Conservation (phyloP, 495 filamentous ascomycete species). For the Penicillium arizonense region DNA sequence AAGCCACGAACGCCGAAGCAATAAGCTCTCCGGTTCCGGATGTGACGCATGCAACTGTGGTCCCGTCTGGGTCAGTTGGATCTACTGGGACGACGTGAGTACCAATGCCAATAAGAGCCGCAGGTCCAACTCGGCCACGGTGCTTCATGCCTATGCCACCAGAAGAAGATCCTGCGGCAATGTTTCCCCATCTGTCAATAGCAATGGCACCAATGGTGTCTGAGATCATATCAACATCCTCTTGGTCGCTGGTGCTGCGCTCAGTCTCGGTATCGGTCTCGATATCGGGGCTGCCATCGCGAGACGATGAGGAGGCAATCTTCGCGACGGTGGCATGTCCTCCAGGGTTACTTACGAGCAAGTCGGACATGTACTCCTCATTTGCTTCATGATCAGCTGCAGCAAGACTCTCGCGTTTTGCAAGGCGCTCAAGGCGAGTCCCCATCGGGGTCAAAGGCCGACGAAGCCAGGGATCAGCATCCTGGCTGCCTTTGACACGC, state of each 20-base stretch:
- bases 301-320: not conserved
- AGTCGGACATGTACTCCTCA: not conserved
- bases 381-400: not conserved
- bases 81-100: constrained; percentile 78
- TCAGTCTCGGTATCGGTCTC: not conserved
- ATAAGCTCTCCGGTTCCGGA: constrained; percentile 98
- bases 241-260: not conserved
- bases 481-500: constrained; percentile 1
- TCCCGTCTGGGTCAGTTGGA: constrained; percentile 55
- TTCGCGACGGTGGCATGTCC: not conserved
- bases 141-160: constrained; percentile 99
- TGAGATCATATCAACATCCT: constrained; percentile 56
- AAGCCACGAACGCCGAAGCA: constrained; percentile 83
- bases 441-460: constrained; percentile 1
- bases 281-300: not conserved
- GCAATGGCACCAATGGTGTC: constrained; percentile 97
- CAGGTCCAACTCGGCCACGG: constrained; percentile 83
- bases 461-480: not conserved
- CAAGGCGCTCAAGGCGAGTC: constrained; percentile 3
- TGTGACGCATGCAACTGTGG: constrained; percentile 73
- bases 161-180: constrained; percentile 96
- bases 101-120: constrained; percentile 87
- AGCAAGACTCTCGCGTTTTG: not conserved
- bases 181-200: constrained; percentile 77
- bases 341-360: too few species aligned